Evolutionary conservation across 345 rosid genomes (phyloP).

Genomic region (Aethionema arabicum): DNA sequence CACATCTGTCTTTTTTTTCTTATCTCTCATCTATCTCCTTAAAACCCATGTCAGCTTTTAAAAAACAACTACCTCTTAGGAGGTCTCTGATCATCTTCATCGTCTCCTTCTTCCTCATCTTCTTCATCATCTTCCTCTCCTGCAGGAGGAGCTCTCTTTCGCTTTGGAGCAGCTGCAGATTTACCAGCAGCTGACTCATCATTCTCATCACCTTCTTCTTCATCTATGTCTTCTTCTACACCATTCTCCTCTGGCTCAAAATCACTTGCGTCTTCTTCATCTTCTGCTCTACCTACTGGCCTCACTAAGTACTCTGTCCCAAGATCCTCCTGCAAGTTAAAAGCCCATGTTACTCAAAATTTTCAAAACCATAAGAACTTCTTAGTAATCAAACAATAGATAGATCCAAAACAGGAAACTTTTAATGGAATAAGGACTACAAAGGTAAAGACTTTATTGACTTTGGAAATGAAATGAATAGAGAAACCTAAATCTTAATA

Average conservation of each 20-base stretch:
- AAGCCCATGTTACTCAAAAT: background rate
- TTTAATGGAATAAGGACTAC: background rate
- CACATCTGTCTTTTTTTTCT: no score
- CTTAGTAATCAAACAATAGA: slow-evolving; percentile 2
- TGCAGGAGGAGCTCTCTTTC: slow-evolving; percentile 60
- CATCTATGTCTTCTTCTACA: slow-evolving; percentile 57
- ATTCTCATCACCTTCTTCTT: slow-evolving; percentile 51
- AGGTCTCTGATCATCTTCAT: slow-evolving; percentile 81
- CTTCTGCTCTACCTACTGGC: slow-evolving; percentile 79
- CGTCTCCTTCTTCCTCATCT: slow-evolving; percentile 60
- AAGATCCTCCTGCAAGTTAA: slow-evolving; percentile 53
- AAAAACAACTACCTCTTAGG: slow-evolving; percentile 82
- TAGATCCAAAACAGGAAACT: no score
- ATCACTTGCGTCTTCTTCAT: slow-evolving; percentile 90
- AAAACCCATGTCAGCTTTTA: slow-evolving; percentile 2
- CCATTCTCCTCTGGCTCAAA: slow-evolving; percentile 82
- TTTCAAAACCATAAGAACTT: background rate
- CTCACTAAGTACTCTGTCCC: slow-evolving; percentile 82
- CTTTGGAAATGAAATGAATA: background rate
- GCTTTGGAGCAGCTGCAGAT: slow-evolving; percentile 63
- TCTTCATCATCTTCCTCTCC: slow-evolving; percentile 54
- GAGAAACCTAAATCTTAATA: background rate
- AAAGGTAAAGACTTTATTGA: background rate
- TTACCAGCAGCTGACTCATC: slow-evolving; percentile 50
- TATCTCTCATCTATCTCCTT: no score